Evolutionary conservation across 495 filamentous ascomycete species (phyloP), one percentile per base, ranked within the genome.

Genomic region (Penicillium simplicissimum): DNA sequence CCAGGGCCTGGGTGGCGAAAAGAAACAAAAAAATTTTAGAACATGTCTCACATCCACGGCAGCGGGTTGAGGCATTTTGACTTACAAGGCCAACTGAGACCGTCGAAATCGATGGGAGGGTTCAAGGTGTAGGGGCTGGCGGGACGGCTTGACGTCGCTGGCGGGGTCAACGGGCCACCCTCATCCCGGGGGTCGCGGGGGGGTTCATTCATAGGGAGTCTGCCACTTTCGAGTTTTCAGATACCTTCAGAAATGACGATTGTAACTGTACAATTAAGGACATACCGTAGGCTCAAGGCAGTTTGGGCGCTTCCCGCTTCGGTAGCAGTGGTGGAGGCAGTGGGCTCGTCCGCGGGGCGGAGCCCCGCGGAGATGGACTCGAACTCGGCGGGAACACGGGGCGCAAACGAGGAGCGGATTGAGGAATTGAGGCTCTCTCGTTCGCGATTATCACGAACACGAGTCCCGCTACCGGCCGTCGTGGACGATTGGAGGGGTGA

Each of bases 181-280:
- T 89, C 86, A 71, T 96, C 92, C 65, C 88, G 77, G 19, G 86
- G 84, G 75, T 94, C 90, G 66, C 90, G 81, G 25, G 90, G 87
- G 19, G 87, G 83, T 59, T 88, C 88, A 74, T 85, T 87, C 63
- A 89, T 70, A 13, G 65, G 63, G 45, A 73, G 69, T 62, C 75
- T 43, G 34, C 69, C 67, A 43, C 42, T 64, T 31, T 6, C 8
- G 8, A 13, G 11, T 14, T 37, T 49, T 73, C 58, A 67, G 64
- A 48, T 54, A 56, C 17, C 8, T 8, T 17, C 49, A 19, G 14
- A 15, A 25, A 35, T 38, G 0, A 17, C 21, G 13, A 52, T 37
- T 38, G 10, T 35, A 0, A 19, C 6, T 19, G 45, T 37, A n/a
- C 0, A 47, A 14, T 11, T 48, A 6, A 8, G 36, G 23, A n/a